Evolutionary conservation across 106 monocot genomes (phyloP).

Genomic region (Platanthera zijinensis): DNA sequence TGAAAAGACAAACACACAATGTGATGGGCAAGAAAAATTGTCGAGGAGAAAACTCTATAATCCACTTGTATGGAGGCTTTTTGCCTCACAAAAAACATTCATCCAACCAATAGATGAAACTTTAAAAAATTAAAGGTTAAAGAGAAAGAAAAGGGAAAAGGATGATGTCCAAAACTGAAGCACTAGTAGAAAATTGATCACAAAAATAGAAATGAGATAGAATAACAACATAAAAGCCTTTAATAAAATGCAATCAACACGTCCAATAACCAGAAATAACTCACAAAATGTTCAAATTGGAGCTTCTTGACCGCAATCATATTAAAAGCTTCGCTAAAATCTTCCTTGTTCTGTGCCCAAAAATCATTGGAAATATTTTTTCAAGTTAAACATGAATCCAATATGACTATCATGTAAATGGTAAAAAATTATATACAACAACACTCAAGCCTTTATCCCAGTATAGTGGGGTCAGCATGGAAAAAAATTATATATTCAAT

Average conservation of each 20-base stretch:
- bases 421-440: too few relatives aligned
- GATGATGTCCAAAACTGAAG: not conserved
- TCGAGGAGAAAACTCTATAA: not conserved
- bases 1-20: too few relatives aligned
- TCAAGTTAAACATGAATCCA: too few relatives aligned
- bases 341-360: too few relatives aligned
- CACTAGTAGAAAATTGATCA: not conserved
- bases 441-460: too few relatives aligned
- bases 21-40: too few relatives aligned
- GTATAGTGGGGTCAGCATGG: not conserved
- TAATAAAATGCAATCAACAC: not conserved
- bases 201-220: too few relatives aligned
- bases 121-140: not conserved
- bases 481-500: not conserved
- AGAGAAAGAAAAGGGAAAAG: not conserved
- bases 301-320: constrained; percentile 43
- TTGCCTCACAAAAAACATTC: not conserved
- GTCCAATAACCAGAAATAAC: constrained; percentile 11
- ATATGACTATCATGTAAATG: too few relatives aligned
- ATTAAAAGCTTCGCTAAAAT: constrained; percentile 50
- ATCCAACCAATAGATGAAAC: not conserved
- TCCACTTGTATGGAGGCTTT: not conserved
- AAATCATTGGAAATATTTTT: too few relatives aligned
- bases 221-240: too few relatives aligned
- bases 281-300: constrained; percentile 61